phyloP scores from a whole-genome alignment of 2,329 filamentous ascomycete genomes.

The Clarireedia hainanense region DNA sequence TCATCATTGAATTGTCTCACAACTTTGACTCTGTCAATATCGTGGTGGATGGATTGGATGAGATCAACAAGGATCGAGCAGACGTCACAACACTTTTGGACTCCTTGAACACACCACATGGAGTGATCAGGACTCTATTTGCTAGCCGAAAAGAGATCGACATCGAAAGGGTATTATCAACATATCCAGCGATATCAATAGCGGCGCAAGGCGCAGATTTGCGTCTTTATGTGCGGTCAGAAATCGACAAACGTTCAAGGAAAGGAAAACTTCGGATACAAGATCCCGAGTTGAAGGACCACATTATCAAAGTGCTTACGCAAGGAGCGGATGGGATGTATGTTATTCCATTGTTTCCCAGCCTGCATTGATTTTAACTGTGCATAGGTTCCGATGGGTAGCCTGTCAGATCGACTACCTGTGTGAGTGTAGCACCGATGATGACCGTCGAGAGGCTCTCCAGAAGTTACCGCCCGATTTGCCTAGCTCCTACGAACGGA shows the following conservation, averaged over 20 bases:
- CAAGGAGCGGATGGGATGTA: slow-evolving; percentile 17
- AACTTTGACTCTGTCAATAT: slow-evolving; percentile 16
- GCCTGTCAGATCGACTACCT: slow-evolving; percentile 16
- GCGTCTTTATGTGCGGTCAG: slow-evolving; percentile 14
- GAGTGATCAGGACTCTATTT: slow-evolving; percentile 13
- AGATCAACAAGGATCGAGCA: slow-evolving; percentile 14
- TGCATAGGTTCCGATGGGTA: slow-evolving; percentile 14
- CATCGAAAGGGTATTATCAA: slow-evolving; percentile 1
- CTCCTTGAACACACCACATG: slow-evolving; percentile 4
- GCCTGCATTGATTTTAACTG: slow-evolving; percentile 8
- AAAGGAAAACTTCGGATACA: slow-evolving; percentile 5
- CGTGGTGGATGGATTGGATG: slow-evolving; percentile 27
- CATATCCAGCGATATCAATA: slow-evolving; percentile 10
- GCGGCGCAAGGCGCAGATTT: slow-evolving; percentile 14
- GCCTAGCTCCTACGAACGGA: slow-evolving; percentile 25
- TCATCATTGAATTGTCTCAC: slow-evolving; percentile 4
- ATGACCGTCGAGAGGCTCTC: slow-evolving; percentile 15
- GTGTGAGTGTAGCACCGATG: slow-evolving; percentile 17
- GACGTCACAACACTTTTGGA: slow-evolving; percentile 7
- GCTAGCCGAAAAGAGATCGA: slow-evolving; percentile 13
- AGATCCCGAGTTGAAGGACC: slow-evolving; percentile 8
- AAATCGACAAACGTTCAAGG: slow-evolving; percentile 10
- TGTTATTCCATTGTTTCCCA: neutral
- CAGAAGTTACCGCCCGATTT: slow-evolving; percentile 15
- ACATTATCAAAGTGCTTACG: slow-evolving; percentile 12